Evolutionary conservation across 371 early-diverging fungal species (phyloP), one percentile per base, ranked within the genome.

Genomic region (Batkoa obscura): DNA sequence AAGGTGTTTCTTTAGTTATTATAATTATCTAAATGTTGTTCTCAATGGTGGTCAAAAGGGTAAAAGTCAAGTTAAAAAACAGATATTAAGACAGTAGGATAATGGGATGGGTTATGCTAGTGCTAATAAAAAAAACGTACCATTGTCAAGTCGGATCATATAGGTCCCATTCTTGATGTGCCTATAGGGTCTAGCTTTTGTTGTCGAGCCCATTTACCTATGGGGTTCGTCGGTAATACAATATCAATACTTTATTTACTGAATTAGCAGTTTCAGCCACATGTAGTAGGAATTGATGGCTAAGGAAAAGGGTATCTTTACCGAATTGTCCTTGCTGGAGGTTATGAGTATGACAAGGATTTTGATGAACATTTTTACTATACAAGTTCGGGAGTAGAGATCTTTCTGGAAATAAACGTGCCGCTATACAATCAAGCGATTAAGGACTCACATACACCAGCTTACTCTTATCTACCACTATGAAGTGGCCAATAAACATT

Each of bases 161-260:
- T 69, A 5, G 81, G 81, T 0, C 57, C 71, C 2, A 78, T 81
- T 42, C 80, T 80, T 0, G 79, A 80, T 12, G 62, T 81, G 13
- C 70, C 69, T 39, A 76, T 75, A 48, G 80, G 81, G 0, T 74
- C 72, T 38, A 59, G 62, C 8, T 79, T 74, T 77, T 46, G 45
- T 15, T 68, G 61, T 50, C 62, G 75, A 6, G 61, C 69, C 10
- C 58, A 68, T 10, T 58, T 62, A 15, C 62, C 66, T 68, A 74
- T 50, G 81, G 78, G 3, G 69, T 80, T 5, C 81, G 79, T 45
- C 62, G 78, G 66, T 68, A 59, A 51, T 55, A 15, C 23, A 9
- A 9, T 3, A 10, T 52, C 6, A n/a, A 10, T 2, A 32, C 35
- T 33, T 34, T 53, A 36, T 17, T 8, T 17, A 43, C 12, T 34